Evolutionary conservation across 2,329 filamentous ascomycete species (phyloP).

Genomic region (Ascochyta viciae-villosae): DNA sequence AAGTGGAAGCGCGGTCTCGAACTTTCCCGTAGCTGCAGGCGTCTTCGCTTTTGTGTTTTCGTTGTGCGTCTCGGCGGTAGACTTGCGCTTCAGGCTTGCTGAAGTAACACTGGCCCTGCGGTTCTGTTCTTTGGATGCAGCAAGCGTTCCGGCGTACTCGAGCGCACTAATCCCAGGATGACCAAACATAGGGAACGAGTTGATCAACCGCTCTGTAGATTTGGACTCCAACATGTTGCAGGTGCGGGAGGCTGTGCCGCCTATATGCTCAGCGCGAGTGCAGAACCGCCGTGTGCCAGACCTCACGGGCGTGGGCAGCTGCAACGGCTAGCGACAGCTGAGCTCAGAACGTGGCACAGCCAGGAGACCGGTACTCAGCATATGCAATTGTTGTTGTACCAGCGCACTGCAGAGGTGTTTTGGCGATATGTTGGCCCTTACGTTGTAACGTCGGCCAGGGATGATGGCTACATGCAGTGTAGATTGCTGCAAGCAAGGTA

Average conservation of each 20-base stretch:
- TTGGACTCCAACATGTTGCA: conserved; percentile 24
- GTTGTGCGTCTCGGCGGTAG: conserved; percentile 27
- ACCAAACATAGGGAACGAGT: conserved; percentile 42
- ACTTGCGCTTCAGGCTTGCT: conserved; percentile 29
- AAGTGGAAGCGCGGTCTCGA: conserved; percentile 15
- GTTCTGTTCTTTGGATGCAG: conserved; percentile 23
- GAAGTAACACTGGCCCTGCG: conserved; percentile 24
- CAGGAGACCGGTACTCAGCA: conserved; percentile 30
- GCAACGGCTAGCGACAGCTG: conserved; percentile 20
- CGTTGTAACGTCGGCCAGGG: conserved; percentile 32
- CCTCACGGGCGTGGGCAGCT: conserved; percentile 13
- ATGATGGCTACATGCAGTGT: conserved; percentile 23
- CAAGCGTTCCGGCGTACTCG: conserved; percentile 38
- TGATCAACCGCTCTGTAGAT: conserved; percentile 31
- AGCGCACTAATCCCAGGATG: conserved; percentile 44
- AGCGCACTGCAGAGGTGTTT: conserved; percentile 12
- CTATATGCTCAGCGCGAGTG: conserved; percentile 22
- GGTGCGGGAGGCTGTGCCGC: conserved; percentile 17
- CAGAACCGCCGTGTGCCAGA: conserved; percentile 17
- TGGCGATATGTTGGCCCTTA: conserved; percentile 24
- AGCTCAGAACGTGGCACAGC: conserved; percentile 32
- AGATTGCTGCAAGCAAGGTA: conserved; percentile 23
- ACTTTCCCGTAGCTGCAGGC: conserved; percentile 20
- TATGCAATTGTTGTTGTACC: conserved; percentile 30
- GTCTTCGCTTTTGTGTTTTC: conserved; percentile 24